Evolutionary conservation across 495 filamentous ascomycete genomes (phyloP).

Genomic region (Aspergillus affinis): DNA sequence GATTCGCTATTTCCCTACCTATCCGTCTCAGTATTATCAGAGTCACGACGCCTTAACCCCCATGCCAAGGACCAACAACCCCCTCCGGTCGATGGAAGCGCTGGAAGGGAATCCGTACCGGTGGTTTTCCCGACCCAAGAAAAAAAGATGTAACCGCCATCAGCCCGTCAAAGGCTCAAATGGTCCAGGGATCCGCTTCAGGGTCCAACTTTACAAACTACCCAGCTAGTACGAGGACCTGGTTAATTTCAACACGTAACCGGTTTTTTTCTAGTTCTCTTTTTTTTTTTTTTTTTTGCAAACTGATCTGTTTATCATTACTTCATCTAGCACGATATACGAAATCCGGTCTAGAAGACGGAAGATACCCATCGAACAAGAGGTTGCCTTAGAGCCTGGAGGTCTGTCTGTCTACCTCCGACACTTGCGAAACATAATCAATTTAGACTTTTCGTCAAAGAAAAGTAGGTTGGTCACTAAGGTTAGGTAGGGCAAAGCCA

Average conservation of each 20-base stretch:
- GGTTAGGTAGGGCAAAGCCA: not conserved
- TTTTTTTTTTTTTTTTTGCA: not conserved
- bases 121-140: not conserved
- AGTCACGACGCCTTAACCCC: not conserved
- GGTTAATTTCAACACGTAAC: not conserved
- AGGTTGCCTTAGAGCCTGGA: no score
- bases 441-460: no score
- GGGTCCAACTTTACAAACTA: not conserved
- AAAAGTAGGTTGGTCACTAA: not conserved
- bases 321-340: not conserved
- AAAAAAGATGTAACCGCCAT: not conserved
- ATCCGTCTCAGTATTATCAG: not conserved
- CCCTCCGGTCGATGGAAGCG: no score
- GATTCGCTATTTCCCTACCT: not conserved
- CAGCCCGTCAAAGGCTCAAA: not conserved
- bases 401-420: no score
- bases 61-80: not conserved
- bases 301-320: not conserved
- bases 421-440: no score
- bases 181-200: slow-evolving; percentile 1
- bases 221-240: not conserved
- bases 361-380: not conserved
- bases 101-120: not conserved
- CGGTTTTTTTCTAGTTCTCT: not conserved
- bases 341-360: not conserved